These are phyloP conservation scores for sunflower (Helianthus annuus) DNA, from an alignment of 129 eudicot genomes.

Conservation along the genomic window DNA sequence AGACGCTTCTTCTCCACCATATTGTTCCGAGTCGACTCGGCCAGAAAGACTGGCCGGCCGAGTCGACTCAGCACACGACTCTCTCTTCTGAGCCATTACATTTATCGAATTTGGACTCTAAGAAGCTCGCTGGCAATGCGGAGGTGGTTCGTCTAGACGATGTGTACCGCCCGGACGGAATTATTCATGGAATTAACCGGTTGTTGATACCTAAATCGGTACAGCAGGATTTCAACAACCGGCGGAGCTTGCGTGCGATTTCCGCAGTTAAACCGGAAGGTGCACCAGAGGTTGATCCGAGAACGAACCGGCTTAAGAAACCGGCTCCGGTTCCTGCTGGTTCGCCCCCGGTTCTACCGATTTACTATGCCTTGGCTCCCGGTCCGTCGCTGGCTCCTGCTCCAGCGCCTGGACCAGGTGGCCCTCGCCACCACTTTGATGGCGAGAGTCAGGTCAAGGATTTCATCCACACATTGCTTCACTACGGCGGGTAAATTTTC, in stretches of 20 bases:
- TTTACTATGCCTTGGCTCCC: constrained; percentile 80
- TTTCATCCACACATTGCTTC: constrained; percentile 73
- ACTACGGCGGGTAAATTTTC: constrained; percentile 58
- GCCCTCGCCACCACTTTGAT: constrained; percentile 77
- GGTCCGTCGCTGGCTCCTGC: constrained; percentile 93
- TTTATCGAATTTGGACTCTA: constrained; percentile 9
- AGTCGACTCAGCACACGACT: constrained; percentile 36
- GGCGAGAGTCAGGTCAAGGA: constrained; percentile 93
- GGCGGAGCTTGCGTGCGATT: constrained; percentile 48
- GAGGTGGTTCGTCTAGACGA: constrained; percentile 50
- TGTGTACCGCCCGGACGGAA: constrained; percentile 53
- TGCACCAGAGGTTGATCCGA: constrained; percentile 56
- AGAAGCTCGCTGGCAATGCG: constrained; percentile 47
- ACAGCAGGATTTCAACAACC: constrained; percentile 49
- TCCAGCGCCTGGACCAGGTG: constrained; percentile 98
- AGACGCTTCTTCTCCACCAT: constrained; percentile 69
- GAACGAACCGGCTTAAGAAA: constrained; percentile 54
- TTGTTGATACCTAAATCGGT: constrained; percentile 48
- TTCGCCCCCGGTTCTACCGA: constrained; percentile 70
- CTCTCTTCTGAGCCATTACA: constrained; percentile 38
- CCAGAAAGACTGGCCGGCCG: constrained; percentile 49
- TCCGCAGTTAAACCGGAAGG: constrained; percentile 56
- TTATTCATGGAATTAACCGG: constrained; percentile 48
- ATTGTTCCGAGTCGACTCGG: constrained; percentile 66
- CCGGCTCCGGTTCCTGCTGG: constrained; percentile 58